Evolutionary conservation across 2,329 filamentous ascomycete species (phyloP), one percentile per base, ranked within the genome.

Genomic region (Monilinia aucupariae): DNA sequence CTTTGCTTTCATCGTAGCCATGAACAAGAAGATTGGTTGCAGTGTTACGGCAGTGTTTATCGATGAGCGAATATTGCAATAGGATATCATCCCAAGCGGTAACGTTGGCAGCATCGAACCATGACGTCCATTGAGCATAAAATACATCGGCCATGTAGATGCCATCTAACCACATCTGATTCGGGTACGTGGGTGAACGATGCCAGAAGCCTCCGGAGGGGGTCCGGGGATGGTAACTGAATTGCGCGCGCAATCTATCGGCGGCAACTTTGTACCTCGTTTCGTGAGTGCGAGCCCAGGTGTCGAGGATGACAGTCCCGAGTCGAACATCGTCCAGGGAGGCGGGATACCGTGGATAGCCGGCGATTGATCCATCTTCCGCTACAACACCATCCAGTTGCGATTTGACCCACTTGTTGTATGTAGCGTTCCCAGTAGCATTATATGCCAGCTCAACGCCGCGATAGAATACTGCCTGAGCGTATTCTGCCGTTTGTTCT

Each of bases 131-230:
- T 30, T 71, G 66, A 20, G 71, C 68, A 49, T 73, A 74, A 61
- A 73, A 74, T 8, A 69, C 67, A 9, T 65, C 62, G 0, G 78
- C 77, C 79, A 81, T 81, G 71, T 76, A 82, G 27, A 81, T 80
- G 1, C 82, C 82, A 50, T 67, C 66, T 0, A 85, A 75, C 82
- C 82, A 84, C 81, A 83, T 83, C 68, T 84, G 80, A 65, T 82
- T 77, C 22, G 75, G 75, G 65, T 82, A 82, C 2, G 75, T 72
- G 4, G 59, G 59, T 27, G 62, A 60, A 56, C 64, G 60, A 56
- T 67, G 66, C 64, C 81, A 84, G 74, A 84, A 81, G 0, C 82
- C 82, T 10, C 82, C 82, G 0, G 75, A 71, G 0, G 78, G 71
- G 0, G 79, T 85, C 17, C 82, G 76, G 6, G 80, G 80, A 64